Evolutionary conservation across 352 stramenopile genomes (phyloP).

Genomic region (Blastocystis sp.): DNA sequence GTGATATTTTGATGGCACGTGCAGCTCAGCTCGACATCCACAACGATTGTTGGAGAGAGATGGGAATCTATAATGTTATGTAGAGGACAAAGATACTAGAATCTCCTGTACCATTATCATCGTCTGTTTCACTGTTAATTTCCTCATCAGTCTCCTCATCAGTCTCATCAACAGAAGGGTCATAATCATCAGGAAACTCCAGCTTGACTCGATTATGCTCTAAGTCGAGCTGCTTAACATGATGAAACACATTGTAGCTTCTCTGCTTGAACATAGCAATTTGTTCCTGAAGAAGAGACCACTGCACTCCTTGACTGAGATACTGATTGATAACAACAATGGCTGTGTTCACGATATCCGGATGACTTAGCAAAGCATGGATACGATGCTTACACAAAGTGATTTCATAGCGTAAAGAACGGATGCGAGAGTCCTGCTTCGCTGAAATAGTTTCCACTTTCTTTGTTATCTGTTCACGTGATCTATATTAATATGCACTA

Average conservation of each 20-base stretch:
- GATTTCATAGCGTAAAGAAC: background rate
- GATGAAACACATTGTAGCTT: conserved; percentile 74
- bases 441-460: background rate
- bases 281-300: conserved; percentile 72
- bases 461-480: conserved; percentile 12
- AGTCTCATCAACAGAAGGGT: conserved; percentile 59
- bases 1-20: conserved; percentile 72
- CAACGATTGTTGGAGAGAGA: conserved; percentile 63
- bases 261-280: conserved; percentile 71
- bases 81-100: no score
- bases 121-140: background rate
- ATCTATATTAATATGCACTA: background rate
- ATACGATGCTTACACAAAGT: background rate
- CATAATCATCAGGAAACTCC: conserved; percentile 71
- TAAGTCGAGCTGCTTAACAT: conserved; percentile 76
- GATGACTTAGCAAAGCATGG: background rate
- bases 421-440: conserved; percentile 31
- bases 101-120: background rate
- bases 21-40: conserved; percentile 69
- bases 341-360: conserved; percentile 32
- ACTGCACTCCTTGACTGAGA: conserved; percentile 77
- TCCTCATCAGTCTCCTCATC: background rate
- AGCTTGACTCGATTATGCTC: conserved; percentile 75
- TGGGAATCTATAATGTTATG: no score
- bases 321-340: conserved; percentile 72